These are phyloP conservation scores for Picocystis sp. DNA, from an alignment of 163 green algal species.

Conservation along the genomic window DNA sequence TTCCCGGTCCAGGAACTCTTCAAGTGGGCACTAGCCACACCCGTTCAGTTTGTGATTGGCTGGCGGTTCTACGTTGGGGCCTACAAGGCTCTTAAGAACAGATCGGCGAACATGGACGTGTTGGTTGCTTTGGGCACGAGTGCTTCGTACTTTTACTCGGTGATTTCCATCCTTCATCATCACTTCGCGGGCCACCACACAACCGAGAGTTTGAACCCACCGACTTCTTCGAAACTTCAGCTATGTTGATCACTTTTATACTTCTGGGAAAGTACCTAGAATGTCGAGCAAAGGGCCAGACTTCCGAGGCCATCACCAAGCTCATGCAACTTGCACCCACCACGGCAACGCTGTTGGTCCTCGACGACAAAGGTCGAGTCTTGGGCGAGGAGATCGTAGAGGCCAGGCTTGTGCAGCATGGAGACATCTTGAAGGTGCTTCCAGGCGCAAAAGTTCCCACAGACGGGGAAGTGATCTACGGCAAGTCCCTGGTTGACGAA, in stretches of 20 bases:
- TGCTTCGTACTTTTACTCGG: conserved; percentile 70
- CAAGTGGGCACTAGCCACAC: conserved; percentile 73
- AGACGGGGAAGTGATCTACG: conserved; percentile 22
- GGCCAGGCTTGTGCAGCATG: conserved; percentile 53
- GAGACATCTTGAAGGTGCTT: conserved; percentile 43
- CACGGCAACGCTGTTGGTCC: conserved; percentile 32
- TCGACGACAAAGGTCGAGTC: conserved; percentile 29
- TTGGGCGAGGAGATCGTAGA: conserved; percentile 37
- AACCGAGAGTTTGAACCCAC: conserved; percentile 21
- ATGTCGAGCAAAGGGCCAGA: conserved; percentile 65
- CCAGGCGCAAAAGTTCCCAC: conserved; percentile 12
- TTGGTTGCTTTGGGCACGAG: conserved; percentile 88
- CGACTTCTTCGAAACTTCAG: conserved; percentile 93
- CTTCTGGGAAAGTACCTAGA: conserved; percentile 95
- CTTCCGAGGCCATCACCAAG: conserved; percentile 56
- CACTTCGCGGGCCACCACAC: conserved; percentile 24
- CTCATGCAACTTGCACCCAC: conserved; percentile 58
- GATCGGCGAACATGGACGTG: conserved; percentile 93
- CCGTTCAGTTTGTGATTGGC: conserved; percentile 80
- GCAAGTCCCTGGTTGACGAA: conserved; percentile 25
- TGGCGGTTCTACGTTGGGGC: conserved; percentile 70
- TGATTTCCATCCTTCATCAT: conserved; percentile 65
- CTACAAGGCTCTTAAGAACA: conserved; percentile 41
- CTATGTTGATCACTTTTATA: conserved; percentile 95
- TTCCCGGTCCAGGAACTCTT: conserved; percentile 44